Evolutionary conservation across 768 basidiomycete genomes (phyloP).

Genomic region (Amanita subjunquillea): DNA sequence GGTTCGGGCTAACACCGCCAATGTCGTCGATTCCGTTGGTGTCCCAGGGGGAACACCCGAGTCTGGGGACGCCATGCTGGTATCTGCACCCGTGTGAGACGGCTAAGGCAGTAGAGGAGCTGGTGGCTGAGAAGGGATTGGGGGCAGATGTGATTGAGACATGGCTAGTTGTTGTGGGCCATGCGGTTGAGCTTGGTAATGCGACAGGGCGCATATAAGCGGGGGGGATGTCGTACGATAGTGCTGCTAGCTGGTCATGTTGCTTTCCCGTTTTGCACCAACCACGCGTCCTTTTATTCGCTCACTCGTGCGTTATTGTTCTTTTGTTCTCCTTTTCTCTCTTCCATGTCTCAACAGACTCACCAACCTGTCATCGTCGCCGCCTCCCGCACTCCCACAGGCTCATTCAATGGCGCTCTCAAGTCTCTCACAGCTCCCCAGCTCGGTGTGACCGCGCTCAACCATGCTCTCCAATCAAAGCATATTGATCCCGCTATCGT

Average conservation of each 20-base stretch:
- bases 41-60: constrained; percentile 84
- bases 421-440: constrained; percentile 86
- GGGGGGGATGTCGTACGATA: constrained; percentile 6
- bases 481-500: constrained; percentile 71
- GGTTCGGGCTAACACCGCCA: constrained; percentile 44
- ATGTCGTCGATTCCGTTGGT: constrained; percentile 60
- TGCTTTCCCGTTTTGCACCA: constrained; percentile 31
- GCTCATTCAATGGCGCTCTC: constrained; percentile 83
- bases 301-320: constrained; percentile 35
- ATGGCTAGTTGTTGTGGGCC: constrained; percentile 73
- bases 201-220: background rate
- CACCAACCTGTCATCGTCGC: constrained; percentile 91
- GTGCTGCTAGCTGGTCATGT: constrained; percentile 22
- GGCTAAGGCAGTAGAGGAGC: constrained; percentile 51
- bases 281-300: constrained; percentile 32
- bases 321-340: constrained; percentile 1
- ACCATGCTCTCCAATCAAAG: constrained; percentile 77
- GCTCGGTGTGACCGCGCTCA: constrained; percentile 82
- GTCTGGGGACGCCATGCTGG: constrained; percentile 66
- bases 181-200: constrained; percentile 36
- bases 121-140: constrained; percentile 37
- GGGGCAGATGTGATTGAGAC: constrained; percentile 35
- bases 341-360: constrained; percentile 18
- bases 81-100: constrained; percentile 86
- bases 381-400: constrained; percentile 90